phyloP scores from a whole-genome alignment of 2,329 filamentous ascomycete genomes.

The Verticillium klebahnii region DNA sequence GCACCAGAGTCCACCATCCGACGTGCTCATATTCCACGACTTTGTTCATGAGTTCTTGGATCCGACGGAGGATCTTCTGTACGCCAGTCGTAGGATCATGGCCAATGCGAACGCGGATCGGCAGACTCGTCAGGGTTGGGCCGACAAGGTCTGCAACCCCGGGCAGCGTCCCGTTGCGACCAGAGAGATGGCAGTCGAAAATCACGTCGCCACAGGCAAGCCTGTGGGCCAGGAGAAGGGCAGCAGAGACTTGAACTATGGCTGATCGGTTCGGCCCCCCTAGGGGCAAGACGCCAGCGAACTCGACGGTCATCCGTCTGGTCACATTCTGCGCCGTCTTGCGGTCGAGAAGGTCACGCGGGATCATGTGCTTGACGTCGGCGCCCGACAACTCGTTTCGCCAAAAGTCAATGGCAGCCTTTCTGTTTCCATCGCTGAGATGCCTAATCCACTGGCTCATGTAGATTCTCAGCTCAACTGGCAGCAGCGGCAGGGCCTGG shows the following conservation, averaged over 20 bases:
- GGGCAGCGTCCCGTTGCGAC: not conserved
- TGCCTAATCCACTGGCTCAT: not conserved
- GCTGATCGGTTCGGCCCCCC: not conserved
- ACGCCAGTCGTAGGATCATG: not conserved
- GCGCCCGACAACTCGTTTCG: not conserved
- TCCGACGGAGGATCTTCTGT: not conserved
- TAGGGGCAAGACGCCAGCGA: not conserved
- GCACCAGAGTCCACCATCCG: not conserved
- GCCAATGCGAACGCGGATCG: not conserved
- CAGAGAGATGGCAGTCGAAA: conserved; percentile 1
- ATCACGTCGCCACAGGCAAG: not conserved
- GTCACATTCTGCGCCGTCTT: not conserved
- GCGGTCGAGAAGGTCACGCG: not conserved
- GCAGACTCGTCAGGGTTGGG: not conserved
- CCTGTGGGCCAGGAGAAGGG: not conserved
- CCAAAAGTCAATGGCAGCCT: not conserved
- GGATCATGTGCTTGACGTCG: not conserved
- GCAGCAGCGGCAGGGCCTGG: no score
- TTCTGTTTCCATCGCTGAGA: not conserved
- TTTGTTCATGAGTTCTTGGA: not conserved
- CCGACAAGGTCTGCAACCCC: not conserved
- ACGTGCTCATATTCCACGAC: not conserved
- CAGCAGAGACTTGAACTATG: not conserved
- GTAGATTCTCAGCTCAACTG: not conserved
- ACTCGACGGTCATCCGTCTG: not conserved